Percentiles rank a stretch among this genome's conserved stretches.
Conservation (phyloP, 345 rosid species). For the Gossypium sturtianum region DNA sequence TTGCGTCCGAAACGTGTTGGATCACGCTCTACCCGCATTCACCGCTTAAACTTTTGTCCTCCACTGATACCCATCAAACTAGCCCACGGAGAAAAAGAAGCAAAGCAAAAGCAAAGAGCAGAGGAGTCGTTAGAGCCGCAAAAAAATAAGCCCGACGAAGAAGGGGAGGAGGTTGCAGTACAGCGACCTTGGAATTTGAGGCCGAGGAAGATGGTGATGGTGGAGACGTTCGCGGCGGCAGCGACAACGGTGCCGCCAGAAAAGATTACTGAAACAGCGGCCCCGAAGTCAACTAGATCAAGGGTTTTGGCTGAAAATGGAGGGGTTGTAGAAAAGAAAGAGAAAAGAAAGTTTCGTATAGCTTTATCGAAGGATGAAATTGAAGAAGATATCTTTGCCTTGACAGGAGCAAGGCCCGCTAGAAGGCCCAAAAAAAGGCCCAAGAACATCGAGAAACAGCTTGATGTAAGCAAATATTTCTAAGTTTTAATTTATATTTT, state of each 20-base stretch:
- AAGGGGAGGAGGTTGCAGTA: slow-evolving; percentile 28
- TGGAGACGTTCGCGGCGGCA: slow-evolving; percentile 1
- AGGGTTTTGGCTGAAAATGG: slow-evolving; percentile 56
- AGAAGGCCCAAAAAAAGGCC: slow-evolving; percentile 75
- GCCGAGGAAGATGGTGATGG: slow-evolving; percentile 39
- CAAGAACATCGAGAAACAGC: slow-evolving; percentile 64
- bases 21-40: slow-evolving; percentile 59
- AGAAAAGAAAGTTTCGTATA: slow-evolving; percentile 64
- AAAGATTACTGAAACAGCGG: slow-evolving; percentile 21
- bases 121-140: slow-evolving; percentile 11
- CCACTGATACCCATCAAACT: slow-evolving; percentile 21
- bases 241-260: slow-evolving; percentile 26
- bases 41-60: slow-evolving; percentile 40
- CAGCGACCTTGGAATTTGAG: slow-evolving; percentile 77
- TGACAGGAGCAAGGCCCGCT: slow-evolving; percentile 80
- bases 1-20: slow-evolving; percentile 38
- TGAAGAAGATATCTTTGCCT: slow-evolving; percentile 80
- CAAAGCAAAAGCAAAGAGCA: slow-evolving; percentile 10
- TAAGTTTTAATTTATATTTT: not conserved
- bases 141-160: slow-evolving; percentile 24
- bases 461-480: slow-evolving; percentile 50
- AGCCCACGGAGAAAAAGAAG: slow-evolving; percentile 9
- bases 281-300: slow-evolving; percentile 58
- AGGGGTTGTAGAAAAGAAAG: slow-evolving; percentile 43
- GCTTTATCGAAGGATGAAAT: slow-evolving; percentile 79